Evolutionary conservation across 106 monocot species (phyloP).

Genomic region (Dioscorea alata): DNA sequence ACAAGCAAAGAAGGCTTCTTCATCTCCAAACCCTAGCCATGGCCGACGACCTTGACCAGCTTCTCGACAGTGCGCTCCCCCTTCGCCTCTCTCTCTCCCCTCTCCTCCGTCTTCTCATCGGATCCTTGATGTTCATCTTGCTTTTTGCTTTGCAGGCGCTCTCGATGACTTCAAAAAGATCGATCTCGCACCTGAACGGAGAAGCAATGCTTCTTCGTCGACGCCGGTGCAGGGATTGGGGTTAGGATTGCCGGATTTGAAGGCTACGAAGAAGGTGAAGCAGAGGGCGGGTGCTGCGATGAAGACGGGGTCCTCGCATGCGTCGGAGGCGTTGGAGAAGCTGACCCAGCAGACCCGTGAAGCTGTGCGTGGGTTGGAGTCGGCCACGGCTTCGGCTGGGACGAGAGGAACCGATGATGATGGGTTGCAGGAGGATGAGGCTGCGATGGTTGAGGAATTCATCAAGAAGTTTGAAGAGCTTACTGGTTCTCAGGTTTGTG

Average conservation of each 20-base stretch:
- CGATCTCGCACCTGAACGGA: conserved; percentile 13
- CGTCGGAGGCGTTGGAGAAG: conserved; percentile 47
- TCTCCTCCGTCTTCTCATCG: not conserved
- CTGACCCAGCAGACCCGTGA: conserved; percentile 38
- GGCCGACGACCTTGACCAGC: conserved; percentile 40
- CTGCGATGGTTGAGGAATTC: conserved; percentile 45
- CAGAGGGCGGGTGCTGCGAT: conserved; percentile 8
- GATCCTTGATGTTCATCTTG: not conserved
- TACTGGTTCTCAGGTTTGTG: conserved; percentile 32
- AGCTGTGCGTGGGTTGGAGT: conserved; percentile 36
- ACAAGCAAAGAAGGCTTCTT: too few relatives aligned
- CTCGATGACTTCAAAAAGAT: conserved; percentile 47
- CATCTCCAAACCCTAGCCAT: too few relatives aligned
- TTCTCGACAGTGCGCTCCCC: conserved; percentile 38
- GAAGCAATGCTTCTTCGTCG: not conserved
- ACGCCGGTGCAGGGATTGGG: conserved; percentile 27
- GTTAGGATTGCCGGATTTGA: conserved; percentile 34
- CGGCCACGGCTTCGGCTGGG: conserved; percentile 10
- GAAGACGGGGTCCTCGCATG: conserved; percentile 8
- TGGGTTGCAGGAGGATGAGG: conserved; percentile 13
- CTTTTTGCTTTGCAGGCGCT: conserved; percentile 24
- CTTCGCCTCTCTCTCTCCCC: not conserved
- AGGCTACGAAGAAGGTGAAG: conserved; percentile 26
- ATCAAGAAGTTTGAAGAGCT: conserved; percentile 54
- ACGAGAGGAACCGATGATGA: conserved; percentile 1